phyloP scores from a whole-genome alignment of 2,329 filamentous ascomycete genomes.

The Venturia nashicola region DNA sequence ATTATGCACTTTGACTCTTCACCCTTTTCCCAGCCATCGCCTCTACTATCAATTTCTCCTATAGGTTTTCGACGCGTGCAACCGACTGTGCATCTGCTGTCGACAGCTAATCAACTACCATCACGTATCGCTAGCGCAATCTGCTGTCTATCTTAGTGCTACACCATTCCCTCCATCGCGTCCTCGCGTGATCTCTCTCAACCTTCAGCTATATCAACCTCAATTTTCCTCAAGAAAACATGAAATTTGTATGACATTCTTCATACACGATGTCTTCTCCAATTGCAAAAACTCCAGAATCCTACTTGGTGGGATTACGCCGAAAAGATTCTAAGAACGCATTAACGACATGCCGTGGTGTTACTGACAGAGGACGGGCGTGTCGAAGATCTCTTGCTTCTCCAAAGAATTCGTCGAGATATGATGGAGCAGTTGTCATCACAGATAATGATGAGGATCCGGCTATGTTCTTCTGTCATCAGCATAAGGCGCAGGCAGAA shows the following conservation, averaged over 20 bases:
- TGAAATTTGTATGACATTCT: background rate
- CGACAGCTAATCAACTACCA: background rate
- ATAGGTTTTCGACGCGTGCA: background rate
- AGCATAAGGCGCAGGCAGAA: conserved; percentile 79
- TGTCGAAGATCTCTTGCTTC: conserved; percentile 60
- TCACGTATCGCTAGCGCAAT: background rate
- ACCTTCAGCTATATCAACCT: background rate
- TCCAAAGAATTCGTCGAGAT: conserved; percentile 2
- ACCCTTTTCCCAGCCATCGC: background rate
- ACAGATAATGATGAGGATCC: conserved; percentile 41
- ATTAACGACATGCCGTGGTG: conserved; percentile 72
- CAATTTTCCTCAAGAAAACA: background rate
- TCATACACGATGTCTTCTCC: conserved; percentile 5
- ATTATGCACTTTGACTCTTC: background rate
- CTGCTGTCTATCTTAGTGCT: background rate
- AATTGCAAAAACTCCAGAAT: conserved; percentile 8
- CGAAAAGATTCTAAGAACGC: conserved; percentile 80
- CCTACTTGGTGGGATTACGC: conserved; percentile 33
- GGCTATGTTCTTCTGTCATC: conserved; percentile 71
- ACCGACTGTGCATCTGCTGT: background rate
- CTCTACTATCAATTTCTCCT: background rate
- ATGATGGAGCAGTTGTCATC: conserved; percentile 27
- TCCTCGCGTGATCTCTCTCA: background rate
- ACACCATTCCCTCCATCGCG: background rate
- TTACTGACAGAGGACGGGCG: conserved; percentile 69